phyloP scores from a whole-genome alignment of 2,329 filamentous ascomycete genomes.

The Claviceps sp. region DNA sequence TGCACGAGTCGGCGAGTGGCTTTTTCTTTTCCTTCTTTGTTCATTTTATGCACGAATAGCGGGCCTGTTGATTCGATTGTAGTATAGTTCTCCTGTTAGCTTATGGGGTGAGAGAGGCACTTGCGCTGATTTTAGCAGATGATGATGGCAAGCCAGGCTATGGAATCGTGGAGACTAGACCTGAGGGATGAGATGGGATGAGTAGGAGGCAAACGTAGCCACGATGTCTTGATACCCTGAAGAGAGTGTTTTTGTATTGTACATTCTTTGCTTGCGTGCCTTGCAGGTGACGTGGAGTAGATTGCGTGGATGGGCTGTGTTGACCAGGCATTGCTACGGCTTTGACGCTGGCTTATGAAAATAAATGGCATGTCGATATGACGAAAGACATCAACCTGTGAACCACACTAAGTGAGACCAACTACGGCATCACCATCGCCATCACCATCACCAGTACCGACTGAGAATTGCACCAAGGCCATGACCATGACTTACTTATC shows the following conservation, averaged over 20 bases:
- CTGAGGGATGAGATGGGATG: background rate
- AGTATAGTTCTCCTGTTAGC: background rate
- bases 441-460: no score
- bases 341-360: no score
- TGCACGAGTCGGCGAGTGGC: background rate
- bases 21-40: background rate
- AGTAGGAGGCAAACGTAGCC: background rate
- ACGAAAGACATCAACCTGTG: no score
- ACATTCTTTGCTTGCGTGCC: background rate
- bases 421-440: no score
- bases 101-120: background rate
- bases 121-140: background rate
- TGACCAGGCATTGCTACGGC: no score
- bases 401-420: no score
- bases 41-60: background rate
- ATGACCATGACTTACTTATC: no score
- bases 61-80: background rate
- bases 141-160: background rate
- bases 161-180: no score
- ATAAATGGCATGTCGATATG: no score
- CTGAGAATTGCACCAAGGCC: no score
- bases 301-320: no score
- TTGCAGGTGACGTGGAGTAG: background rate
- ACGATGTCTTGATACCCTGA: slow-evolving; percentile 5
- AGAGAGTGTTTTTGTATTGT: background rate